Percentiles rank a stretch among this genome's conserved stretches.
Conservation (phyloP, 306 rosid genomes). For the Vigna reflexopilosa region DNA sequence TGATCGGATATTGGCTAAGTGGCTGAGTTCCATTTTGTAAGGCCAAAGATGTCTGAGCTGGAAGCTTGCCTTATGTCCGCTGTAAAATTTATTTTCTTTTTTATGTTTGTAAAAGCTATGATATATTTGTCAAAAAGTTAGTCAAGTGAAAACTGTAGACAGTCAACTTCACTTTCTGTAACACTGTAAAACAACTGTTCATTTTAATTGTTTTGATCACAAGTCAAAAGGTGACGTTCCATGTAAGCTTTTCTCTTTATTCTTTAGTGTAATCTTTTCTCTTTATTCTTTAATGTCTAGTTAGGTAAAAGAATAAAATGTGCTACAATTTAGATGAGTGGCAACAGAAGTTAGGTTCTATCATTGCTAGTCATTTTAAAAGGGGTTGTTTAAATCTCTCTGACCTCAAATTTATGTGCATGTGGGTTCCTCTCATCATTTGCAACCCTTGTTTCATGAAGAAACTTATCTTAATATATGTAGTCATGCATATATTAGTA, state of each 20-base stretch:
- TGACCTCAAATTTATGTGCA: not conserved
- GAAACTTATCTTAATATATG: not conserved
- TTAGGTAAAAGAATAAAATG: not conserved
- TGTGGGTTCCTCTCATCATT: not conserved
- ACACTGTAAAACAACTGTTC: constrained; percentile 13
- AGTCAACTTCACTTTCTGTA: constrained; percentile 1
- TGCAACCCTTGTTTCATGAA: no score
- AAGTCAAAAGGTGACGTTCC: not conserved
- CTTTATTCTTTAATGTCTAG: not conserved
- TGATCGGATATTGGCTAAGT: constrained; percentile 7
- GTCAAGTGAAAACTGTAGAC: constrained; percentile 10
- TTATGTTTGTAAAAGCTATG: constrained; percentile 31
- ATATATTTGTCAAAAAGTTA: constrained; percentile 5
- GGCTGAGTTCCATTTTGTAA: constrained; percentile 33
- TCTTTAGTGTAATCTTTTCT: not conserved
- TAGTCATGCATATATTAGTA: not conserved
- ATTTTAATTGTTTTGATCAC: constrained; percentile 14
- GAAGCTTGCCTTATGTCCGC: constrained; percentile 40
- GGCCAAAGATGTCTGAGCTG: constrained; percentile 41
- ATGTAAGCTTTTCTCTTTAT: not conserved
- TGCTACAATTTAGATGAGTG: not conserved
- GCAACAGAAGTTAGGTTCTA: not conserved
- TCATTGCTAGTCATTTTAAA: not conserved
- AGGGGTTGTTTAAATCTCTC: not conserved
- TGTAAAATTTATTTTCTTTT: constrained; percentile 41